Conservation (phyloP, 2,329 filamentous ascomycete species). For the Colletotrichum viniferum region DNA sequence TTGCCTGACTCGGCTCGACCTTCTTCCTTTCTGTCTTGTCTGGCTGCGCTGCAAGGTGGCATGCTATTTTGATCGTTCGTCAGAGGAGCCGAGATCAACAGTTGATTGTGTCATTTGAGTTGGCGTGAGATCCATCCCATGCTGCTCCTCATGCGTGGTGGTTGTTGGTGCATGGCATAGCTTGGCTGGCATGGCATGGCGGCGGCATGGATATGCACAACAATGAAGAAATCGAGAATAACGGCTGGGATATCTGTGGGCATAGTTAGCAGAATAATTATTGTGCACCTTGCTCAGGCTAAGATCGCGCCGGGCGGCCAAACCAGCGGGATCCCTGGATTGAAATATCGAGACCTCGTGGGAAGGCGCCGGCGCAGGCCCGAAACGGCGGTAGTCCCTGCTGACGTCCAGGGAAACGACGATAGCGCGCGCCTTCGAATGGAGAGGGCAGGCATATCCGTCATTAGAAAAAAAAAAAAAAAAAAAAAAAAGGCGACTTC, state of each 20-base stretch:
- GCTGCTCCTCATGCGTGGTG: background rate
- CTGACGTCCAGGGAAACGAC: background rate
- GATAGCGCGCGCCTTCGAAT: background rate
- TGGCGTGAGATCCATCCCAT: background rate
- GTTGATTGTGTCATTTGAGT: background rate
- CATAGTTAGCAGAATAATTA: background rate
- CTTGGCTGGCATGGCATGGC: background rate
- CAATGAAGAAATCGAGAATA: background rate
- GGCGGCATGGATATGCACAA: background rate
- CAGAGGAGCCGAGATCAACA: background rate
- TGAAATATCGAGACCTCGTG: background rate
- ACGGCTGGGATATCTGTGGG: background rate
- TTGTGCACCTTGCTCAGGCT: background rate
- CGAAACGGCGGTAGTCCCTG: constrained; percentile 1
- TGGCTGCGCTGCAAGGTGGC: background rate
- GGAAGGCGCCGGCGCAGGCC: constrained; percentile 1
- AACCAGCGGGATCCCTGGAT: background rate
- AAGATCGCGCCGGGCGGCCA: background rate
- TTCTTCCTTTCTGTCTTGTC: background rate
- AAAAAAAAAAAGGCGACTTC: background rate
- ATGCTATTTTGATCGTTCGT: background rate
- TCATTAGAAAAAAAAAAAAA: background rate
- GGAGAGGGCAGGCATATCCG: background rate
- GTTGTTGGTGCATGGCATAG: background rate
- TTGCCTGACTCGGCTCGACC: background rate